These are phyloP conservation scores for Lentinus polychrous DNA, from an alignment of 1,284 basidiomycete genomes.

Conservation along the genomic window DNA sequence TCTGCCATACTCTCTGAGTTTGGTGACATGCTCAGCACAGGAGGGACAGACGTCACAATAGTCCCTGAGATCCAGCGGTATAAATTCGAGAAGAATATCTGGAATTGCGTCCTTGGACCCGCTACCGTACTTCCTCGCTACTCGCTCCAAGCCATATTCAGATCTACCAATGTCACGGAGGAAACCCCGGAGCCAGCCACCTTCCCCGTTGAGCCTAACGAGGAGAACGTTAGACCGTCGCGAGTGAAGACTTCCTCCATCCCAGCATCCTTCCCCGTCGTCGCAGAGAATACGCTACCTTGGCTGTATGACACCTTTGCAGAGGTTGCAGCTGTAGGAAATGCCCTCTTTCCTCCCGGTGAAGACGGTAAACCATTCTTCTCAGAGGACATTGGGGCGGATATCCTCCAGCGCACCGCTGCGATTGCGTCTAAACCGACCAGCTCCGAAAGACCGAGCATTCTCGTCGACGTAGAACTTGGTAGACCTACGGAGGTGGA, in stretches of 20 bases:
- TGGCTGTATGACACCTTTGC: slow-evolving; percentile 36
- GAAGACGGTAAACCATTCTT: slow-evolving; percentile 23
- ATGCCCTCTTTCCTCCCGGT: slow-evolving; percentile 43
- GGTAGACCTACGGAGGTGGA: slow-evolving; percentile 60
- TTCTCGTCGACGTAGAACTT: slow-evolving; percentile 51
- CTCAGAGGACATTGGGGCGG: slow-evolving; percentile 34
- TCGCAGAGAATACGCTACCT: slow-evolving; percentile 41
- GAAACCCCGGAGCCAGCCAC: slow-evolving; percentile 19
- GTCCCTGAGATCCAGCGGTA: slow-evolving; percentile 53
- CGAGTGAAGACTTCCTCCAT: slow-evolving; percentile 18
- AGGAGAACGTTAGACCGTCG: too few relatives aligned
- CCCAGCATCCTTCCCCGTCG: slow-evolving; percentile 28
- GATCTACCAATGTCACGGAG: slow-evolving; percentile 28
- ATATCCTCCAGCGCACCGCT: slow-evolving; percentile 34
- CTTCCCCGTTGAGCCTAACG: slow-evolving; percentile 21
- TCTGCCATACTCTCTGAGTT: slow-evolving; percentile 38
- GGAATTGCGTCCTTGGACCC: slow-evolving; percentile 53
- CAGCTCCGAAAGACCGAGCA: slow-evolving; percentile 46
- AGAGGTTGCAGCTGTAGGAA: slow-evolving; percentile 43
- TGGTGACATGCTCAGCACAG: slow-evolving; percentile 35
- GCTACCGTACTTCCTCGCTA: slow-evolving; percentile 45
- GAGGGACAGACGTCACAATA: slow-evolving; percentile 42
- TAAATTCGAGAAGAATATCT: slow-evolving; percentile 61
- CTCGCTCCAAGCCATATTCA: slow-evolving; percentile 46
- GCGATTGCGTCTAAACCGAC: slow-evolving; percentile 33